A percentile compares a stretch with the other conserved stretches of the same genome.
Conservation (phyloP, 2,329 filamentous ascomycete species). For the Domatiomyces globalis region DNA sequence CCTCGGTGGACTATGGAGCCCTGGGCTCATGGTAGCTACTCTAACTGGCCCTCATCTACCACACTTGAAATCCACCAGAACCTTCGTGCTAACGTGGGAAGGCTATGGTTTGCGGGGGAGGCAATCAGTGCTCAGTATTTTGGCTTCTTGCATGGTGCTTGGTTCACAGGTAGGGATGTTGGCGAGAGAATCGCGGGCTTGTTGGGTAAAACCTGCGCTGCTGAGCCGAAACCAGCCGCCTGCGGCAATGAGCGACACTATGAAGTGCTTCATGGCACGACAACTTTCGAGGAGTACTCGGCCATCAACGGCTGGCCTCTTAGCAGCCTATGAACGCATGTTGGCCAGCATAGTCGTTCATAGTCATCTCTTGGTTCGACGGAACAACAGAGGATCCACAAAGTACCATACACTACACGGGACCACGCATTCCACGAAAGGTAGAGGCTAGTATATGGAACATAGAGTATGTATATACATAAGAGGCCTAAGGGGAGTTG, state of each 20-base stretch:
- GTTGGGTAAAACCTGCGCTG: constrained; percentile 10
- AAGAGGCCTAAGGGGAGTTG: too few relatives aligned
- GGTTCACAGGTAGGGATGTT: constrained; percentile 40
- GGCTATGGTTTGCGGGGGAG: constrained; percentile 53
- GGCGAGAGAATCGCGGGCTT: constrained; percentile 33
- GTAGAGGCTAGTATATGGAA: too few relatives aligned
- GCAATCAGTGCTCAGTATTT: constrained; percentile 49
- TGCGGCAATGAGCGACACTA: constrained; percentile 13
- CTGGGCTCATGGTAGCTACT: constrained; percentile 48
- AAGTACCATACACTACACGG: too few relatives aligned
- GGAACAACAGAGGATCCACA: too few relatives aligned
- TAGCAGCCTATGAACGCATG: background rate
- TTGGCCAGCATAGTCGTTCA: too few relatives aligned
- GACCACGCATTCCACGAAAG: too few relatives aligned
- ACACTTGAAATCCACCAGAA: constrained; percentile 54
- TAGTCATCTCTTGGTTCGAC: too few relatives aligned
- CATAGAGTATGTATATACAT: too few relatives aligned
- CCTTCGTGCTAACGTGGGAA: constrained; percentile 47
- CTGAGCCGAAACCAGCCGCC: constrained; percentile 9
- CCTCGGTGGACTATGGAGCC: constrained; percentile 42
- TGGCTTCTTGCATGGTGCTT: constrained; percentile 52
- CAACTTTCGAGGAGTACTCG: background rate
- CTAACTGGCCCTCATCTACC: constrained; percentile 52
- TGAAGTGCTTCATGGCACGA: constrained; percentile 14
- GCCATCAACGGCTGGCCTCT: background rate